Base-by-base conservation (phyloP, 345 rosid species). In the Balakata baccata region DNA sequence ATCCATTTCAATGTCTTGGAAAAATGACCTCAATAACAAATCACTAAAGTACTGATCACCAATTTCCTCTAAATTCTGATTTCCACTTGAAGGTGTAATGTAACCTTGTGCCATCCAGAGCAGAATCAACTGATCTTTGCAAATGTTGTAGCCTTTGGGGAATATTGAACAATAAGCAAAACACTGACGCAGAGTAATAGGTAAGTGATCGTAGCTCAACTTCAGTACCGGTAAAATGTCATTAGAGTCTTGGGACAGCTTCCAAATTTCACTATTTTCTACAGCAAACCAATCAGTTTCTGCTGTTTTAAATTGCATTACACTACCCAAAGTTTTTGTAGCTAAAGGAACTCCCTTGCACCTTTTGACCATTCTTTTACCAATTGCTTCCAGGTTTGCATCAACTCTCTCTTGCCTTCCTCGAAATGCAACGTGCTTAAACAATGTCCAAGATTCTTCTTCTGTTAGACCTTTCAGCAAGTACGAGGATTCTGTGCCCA, bases 321-420 rank as follows among this genome's bases (percentile, higher is more conserved):
- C 7, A 59, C 79, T 71, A 20, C 81, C 84, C n/a, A 78, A 9
- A 2, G 74, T 56, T 37, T 60, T 78, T 11, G 71, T 64, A 0
- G 81, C 81, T 34, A 81, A 25, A 16, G 84, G 84, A 25, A 77
- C 74, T 1, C 84, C 81, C 9, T n/a, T 52, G 25, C 81, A 81
- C 54, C 66, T 78, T 2, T 16, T 41, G 2, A 74, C 79, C 22
- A 81, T 62, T 68, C 69, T 64, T 17, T 56, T 41, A 4, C 76
- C 81, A 0, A 75, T 71, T 7, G 16, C 62, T 64, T 52, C 63
- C 16, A 81, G 68, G 39, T 71, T 59, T 17, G 62, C 59, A 37
- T 64, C 29, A 17, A 47, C 52, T 13, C 13, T 49, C 7, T 29
- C 63, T 6, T 61, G 61, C 7, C 74, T 41, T 11, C 57, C 58